Percentiles rank a stretch among this genome's conserved stretches.
phyloP scores from a whole-genome alignment of 164 flowering plant genomes.

The Berberis thunbergii region DNA sequence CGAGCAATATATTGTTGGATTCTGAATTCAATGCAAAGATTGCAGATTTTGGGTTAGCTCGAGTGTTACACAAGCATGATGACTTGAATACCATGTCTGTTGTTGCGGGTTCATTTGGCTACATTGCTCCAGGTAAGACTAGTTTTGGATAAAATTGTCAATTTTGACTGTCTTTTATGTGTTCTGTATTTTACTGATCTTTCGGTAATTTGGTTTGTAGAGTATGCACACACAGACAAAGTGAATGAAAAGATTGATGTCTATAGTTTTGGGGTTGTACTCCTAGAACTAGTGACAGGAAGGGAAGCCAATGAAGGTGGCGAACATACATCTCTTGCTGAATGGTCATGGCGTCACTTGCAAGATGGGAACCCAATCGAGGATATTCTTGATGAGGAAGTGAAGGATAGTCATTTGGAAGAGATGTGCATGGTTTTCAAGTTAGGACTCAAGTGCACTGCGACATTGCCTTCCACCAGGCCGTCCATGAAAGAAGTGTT shows the following conservation, averaged over 20 bases:
- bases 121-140: slow-evolving; percentile 76
- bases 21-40: slow-evolving; percentile 56
- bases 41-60: slow-evolving; percentile 88
- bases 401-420: slow-evolving; percentile 34
- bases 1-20: slow-evolving; percentile 80
- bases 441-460: slow-evolving; percentile 70
- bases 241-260: slow-evolving; percentile 78
- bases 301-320: slow-evolving; percentile 48
- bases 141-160: neutral
- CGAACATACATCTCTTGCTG: slow-evolving; percentile 45
- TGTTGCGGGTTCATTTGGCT: slow-evolving; percentile 81
- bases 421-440: slow-evolving; percentile 50
- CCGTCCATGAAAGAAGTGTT: slow-evolving; percentile 83
- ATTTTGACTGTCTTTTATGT: neutral
- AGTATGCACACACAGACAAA: slow-evolving; percentile 54
- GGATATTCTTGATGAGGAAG: slow-evolving; percentile 40
- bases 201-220: slow-evolving; percentile 25
- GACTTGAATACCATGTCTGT: slow-evolving; percentile 54
- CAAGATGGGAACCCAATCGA: slow-evolving; percentile 30
- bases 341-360: slow-evolving; percentile 63
- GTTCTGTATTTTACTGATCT: neutral
- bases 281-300: slow-evolving; percentile 72
- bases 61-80: slow-evolving; percentile 39
- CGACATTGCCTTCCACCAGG: slow-evolving; percentile 36
- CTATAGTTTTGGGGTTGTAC: slow-evolving; percentile 87